A percentile compares a stretch with the other conserved stretches of the same genome.
phyloP scores from a whole-genome alignment of 108 stramenopile species.

The Chaetoceros muelleri region DNA sequence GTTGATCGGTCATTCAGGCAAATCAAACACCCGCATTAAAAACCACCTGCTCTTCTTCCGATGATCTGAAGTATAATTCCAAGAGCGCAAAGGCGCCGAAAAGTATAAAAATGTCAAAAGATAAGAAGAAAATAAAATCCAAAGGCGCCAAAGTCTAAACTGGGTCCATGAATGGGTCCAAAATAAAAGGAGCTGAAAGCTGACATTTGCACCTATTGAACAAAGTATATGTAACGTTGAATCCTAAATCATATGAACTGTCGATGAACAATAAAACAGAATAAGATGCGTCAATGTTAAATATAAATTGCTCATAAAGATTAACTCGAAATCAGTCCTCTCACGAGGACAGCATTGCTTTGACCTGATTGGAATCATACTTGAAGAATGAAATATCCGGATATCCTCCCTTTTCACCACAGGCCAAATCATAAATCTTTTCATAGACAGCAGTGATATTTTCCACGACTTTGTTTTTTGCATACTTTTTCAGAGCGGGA shows the following conservation, averaged over 20 bases:
- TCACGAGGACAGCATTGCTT: no score
- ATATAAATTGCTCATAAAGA: background rate
- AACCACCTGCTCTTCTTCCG: background rate
- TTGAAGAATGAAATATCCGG: conserved; percentile 60
- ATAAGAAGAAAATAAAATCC: background rate
- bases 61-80: background rate
- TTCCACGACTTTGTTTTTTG: conserved; percentile 50
- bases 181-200: background rate
- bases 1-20: no score
- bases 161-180: background rate
- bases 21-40: no score
- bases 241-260: background rate
- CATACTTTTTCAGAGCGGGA: conserved; percentile 56
- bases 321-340: conserved; percentile 44
- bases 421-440: conserved; percentile 40
- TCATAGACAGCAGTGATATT: conserved; percentile 43
- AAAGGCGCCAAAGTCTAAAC: background rate
- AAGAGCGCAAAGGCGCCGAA: background rate
- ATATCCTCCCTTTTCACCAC: conserved; percentile 60
- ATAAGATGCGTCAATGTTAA: background rate
- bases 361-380: conserved; percentile 64
- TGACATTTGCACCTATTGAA: background rate
- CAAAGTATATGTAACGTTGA: background rate
- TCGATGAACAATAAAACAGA: no score
- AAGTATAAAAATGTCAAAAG: background rate